phyloP scores from a whole-genome alignment of 352 stramenopile genomes.

The Thalassiosira exigua region DNA sequence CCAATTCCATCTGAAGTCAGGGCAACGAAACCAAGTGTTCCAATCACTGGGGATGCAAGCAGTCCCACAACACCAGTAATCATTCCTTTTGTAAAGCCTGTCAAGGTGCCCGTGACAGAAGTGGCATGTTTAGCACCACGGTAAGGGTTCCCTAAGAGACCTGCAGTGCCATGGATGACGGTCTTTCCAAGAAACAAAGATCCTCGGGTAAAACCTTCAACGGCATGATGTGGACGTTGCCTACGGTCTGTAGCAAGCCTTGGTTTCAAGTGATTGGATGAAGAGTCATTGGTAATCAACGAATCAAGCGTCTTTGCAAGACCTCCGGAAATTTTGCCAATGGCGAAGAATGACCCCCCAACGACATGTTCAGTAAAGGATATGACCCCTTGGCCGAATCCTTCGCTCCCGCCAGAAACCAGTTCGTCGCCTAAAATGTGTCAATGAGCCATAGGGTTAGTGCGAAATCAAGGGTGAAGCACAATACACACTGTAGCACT shows the following conservation, averaged over 20 bases:
- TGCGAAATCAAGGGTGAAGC: too few relatives aligned
- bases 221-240: slow-evolving; percentile 42
- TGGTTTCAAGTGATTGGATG: slow-evolving; percentile 59
- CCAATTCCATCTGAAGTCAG: slow-evolving; percentile 60
- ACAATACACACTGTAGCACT: too few relatives aligned
- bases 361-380: slow-evolving; percentile 57
- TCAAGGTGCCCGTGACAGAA: background rate
- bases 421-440: background rate
- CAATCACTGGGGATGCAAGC: slow-evolving; percentile 56
- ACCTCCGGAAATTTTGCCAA: slow-evolving; percentile 50
- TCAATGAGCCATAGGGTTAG: background rate
- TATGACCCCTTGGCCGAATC: slow-evolving; percentile 60
- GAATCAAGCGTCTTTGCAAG: slow-evolving; percentile 51
- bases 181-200: slow-evolving; percentile 49
- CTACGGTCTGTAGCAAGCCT: slow-evolving; percentile 24
- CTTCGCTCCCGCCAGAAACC: slow-evolving; percentile 52
- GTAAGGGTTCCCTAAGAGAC: slow-evolving; percentile 63
- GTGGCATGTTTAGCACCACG: slow-evolving; percentile 44
- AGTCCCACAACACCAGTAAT: slow-evolving; percentile 48
- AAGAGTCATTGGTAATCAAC: slow-evolving; percentile 38
- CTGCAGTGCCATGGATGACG: slow-evolving; percentile 52
- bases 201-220: slow-evolving; percentile 63
- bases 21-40: slow-evolving; percentile 57
- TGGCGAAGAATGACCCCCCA: slow-evolving; percentile 54
- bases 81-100: slow-evolving; percentile 53